Base-by-base conservation (phyloP, 106 monocot species). In the Dioscorea dumetorum region DNA sequence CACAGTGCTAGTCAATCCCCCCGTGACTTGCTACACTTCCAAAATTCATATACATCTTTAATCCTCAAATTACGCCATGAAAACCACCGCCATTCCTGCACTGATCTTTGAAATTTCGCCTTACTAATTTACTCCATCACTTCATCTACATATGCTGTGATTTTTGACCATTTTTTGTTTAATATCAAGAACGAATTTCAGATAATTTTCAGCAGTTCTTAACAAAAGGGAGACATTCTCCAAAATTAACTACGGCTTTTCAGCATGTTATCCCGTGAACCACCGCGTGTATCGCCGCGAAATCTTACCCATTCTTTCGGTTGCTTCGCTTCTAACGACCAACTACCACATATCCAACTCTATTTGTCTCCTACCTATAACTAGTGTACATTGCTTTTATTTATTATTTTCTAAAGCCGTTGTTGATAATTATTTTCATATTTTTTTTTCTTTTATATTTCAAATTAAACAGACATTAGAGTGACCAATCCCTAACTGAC, bases 191-290 rank as follows among this genome's bases (percentile, higher is more conserved):
- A 54, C 19, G 18, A 18, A 54, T 54, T 54, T 19, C 5, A 15
- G 54, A 54, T 54, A 54, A 18, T 54, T 1, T 18, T 4, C 19
- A 18, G 4, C 2, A 2, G 54, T 5, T 14, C n/a, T 17, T 13
- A 51, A 4, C 17, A 13, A 17, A 51, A 51, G 12, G 51, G 17
- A 51, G 17, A 51, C 17, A 13, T 13, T 51, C 51, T 13, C 61
- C 24, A 31, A 28, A 12, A 23, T 32, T 65, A 66, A 52, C 62
- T 32, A 73, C 65, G 51, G 56, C 22, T 69, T 70, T 70, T 35
- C 49, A 73, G 77, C 23, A 74, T 31, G 14, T 78, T 48, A 74
- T 68, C 78, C 72, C 73, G 82, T 78, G 82, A 82, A 48, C 48
- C 15, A 32, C 18, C n/a, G 21, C 15, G 49, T 2, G 57, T 15